Conservation (phyloP, 371 early-diverging fungal genomes). For the Mucor lusitanicus region DNA sequence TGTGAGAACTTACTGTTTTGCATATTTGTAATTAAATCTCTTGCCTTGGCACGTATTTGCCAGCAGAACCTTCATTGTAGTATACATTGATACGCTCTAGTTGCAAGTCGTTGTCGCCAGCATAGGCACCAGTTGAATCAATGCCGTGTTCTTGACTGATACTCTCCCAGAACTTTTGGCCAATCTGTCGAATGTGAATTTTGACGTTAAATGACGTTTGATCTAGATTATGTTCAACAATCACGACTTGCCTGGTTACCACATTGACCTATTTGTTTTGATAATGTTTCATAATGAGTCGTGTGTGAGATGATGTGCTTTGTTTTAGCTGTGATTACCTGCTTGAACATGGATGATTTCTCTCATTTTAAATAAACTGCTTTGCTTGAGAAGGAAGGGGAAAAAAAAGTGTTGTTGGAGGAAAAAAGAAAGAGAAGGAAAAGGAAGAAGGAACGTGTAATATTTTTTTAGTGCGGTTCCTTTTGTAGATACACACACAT, state of each 20-base stretch:
- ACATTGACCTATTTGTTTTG: constrained; percentile 64
- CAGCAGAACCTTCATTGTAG: constrained; percentile 91
- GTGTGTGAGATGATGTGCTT: not conserved
- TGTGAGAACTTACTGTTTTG: not conserved
- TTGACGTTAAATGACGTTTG: not conserved
- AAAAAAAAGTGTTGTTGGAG: not conserved
- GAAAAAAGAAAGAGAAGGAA: not conserved
- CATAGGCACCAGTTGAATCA: constrained; percentile 71
- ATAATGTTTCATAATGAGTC: not conserved
- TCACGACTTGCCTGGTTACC: constrained; percentile 74
- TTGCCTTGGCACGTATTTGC: constrained; percentile 82
- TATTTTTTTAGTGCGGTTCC: not conserved
- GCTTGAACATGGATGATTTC: constrained; percentile 99
- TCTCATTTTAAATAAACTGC: constrained; percentile 72
- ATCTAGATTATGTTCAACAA: not conserved
- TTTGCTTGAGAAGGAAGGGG: not conserved
- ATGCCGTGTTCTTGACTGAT: constrained; percentile 94
- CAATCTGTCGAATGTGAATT: constrained; percentile 49
- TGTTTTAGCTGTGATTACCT: constrained; percentile 52
- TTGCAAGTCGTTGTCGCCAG: constrained; percentile 88
- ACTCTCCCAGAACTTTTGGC: constrained; percentile 93
- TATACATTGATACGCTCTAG: constrained; percentile 95
- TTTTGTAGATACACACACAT: not conserved
- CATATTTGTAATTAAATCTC: not conserved
- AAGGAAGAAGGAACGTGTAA: not conserved